Conservation (phyloP, 2,329 filamentous ascomycete species). For the Epichloe brachyelytri region DNA sequence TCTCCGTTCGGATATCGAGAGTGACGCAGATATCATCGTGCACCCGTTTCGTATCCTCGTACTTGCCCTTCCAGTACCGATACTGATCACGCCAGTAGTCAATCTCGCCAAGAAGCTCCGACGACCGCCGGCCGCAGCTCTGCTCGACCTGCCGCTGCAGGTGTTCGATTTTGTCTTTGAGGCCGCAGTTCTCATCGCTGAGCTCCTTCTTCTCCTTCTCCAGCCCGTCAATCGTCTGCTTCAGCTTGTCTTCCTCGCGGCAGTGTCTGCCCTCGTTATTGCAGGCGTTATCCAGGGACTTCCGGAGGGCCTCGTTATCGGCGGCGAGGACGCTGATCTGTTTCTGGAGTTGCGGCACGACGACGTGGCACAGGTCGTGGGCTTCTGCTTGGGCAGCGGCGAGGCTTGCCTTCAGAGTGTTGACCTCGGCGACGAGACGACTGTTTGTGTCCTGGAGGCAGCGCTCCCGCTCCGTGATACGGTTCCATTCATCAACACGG, state of each 20-base stretch:
- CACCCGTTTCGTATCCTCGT: slow-evolving; percentile 14
- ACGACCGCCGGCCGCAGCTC: slow-evolving; percentile 18
- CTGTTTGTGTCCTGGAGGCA: slow-evolving; percentile 23
- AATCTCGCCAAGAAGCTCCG: slow-evolving; percentile 20
- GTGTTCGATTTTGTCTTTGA: slow-evolving; percentile 21
- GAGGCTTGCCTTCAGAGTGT: slow-evolving; percentile 23
- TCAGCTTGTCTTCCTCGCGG: slow-evolving; percentile 18
- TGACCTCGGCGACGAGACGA: slow-evolving; percentile 19
- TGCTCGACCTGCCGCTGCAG: slow-evolving; percentile 21
- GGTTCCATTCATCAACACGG: slow-evolving; percentile 24
- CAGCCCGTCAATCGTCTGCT: slow-evolving; percentile 21
- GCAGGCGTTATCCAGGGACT: slow-evolving; percentile 21
- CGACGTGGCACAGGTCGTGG: slow-evolving; percentile 18
- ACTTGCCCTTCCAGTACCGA: slow-evolving; percentile 19
- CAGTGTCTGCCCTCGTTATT: slow-evolving; percentile 18
- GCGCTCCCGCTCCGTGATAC: slow-evolving; percentile 23
- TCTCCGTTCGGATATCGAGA: slow-evolving; percentile 18
- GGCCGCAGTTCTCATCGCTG: slow-evolving; percentile 18
- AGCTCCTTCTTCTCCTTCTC: slow-evolving; percentile 24
- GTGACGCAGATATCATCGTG: slow-evolving; percentile 17
- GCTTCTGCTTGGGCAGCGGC: slow-evolving; percentile 22
- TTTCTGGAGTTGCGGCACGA: slow-evolving; percentile 24
- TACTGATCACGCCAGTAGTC: slow-evolving; percentile 22
- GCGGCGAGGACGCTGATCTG: slow-evolving; percentile 22
- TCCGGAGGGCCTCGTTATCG: slow-evolving; percentile 28